Evolutionary conservation across 805 yeast genomes (phyloP).

Genomic region (Wickerhamiella parazyma): DNA sequence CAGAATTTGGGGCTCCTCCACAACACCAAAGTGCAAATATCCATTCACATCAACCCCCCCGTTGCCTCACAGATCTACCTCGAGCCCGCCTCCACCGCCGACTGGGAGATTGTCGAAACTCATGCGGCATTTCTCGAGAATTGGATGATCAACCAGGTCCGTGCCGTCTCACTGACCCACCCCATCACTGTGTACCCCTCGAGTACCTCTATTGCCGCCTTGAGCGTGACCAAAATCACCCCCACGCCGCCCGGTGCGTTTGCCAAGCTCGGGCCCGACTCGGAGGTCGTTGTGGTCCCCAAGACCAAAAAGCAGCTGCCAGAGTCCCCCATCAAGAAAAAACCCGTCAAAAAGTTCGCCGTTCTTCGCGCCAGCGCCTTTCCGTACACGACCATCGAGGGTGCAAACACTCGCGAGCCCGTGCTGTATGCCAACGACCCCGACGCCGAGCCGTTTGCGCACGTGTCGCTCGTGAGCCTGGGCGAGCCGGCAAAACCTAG

Average conservation of each 20-base stretch:
- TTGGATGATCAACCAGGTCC: conserved; percentile 60
- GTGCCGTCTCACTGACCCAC: conserved; percentile 54
- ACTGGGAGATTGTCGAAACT: conserved; percentile 83
- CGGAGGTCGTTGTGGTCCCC: conserved; percentile 72
- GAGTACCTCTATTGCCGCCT: conserved; percentile 43
- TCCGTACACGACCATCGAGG: conserved; percentile 10
- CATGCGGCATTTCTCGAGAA: conserved; percentile 69
- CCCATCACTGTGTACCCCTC: conserved; percentile 57
- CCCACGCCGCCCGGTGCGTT: conserved; percentile 26
- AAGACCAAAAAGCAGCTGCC: conserved; percentile 22
- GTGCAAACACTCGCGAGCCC: conserved; percentile 9
- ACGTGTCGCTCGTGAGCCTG: neutral
- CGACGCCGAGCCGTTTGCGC: neutral
- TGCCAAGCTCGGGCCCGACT: conserved; percentile 46
- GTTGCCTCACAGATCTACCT: conserved; percentile 50
- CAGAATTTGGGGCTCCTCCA: conserved; percentile 35
- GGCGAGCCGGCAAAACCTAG: neutral
- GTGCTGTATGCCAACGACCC: conserved; percentile 12
- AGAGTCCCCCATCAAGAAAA: neutral
- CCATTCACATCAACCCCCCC: conserved; percentile 36
- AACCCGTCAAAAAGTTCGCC: neutral
- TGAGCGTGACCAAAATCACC: conserved; percentile 37
- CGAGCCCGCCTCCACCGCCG: conserved; percentile 64
- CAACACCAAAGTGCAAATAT: conserved; percentile 30
- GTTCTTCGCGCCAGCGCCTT: conserved; percentile 10